Percentiles rank a stretch among this genome's conserved stretches.
These are phyloP conservation scores for Epichloe festucae DNA, from an alignment of 2,329 filamentous ascomycete genomes.

Conservation along the genomic window DNA sequence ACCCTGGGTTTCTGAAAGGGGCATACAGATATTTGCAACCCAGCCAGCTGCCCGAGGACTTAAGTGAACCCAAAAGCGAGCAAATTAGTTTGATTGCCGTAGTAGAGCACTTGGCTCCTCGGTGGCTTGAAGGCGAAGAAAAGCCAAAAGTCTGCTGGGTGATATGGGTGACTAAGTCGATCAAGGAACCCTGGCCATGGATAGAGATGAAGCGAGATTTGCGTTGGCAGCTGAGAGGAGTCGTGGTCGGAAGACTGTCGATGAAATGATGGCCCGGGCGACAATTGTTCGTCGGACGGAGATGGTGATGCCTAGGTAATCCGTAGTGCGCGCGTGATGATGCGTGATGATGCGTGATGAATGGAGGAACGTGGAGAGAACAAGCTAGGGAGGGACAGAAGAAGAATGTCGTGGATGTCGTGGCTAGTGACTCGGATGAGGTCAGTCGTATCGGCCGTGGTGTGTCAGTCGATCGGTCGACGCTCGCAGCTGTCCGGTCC, in stretches of 20 bases:
- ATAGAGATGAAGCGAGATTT: conserved; percentile 3
- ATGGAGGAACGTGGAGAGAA: neutral
- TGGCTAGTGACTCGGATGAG: neutral
- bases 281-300: neutral
- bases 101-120: neutral
- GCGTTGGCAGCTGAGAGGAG: neutral
- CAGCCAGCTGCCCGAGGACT: neutral
- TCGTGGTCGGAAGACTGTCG: neutral
- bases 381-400: neutral
- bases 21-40: neutral
- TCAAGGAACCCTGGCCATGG: neutral
- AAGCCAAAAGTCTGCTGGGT: neutral
- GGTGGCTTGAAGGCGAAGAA: neutral
- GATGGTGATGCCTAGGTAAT: neutral
- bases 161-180: neutral
- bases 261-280: neutral
- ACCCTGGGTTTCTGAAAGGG: neutral
- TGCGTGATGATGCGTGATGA: neutral
- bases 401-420: neutral
- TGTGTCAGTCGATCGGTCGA: neutral
- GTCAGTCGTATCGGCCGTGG: neutral
- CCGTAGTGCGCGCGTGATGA: neutral
- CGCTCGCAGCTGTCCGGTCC: neutral
- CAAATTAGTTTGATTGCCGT: neutral
- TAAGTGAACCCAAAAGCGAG: neutral